Percentiles rank a stretch among this genome's conserved stretches.
Conservation (phyloP, 1,139 yeast species). For the Barnettozyma hawaiiensis region DNA sequence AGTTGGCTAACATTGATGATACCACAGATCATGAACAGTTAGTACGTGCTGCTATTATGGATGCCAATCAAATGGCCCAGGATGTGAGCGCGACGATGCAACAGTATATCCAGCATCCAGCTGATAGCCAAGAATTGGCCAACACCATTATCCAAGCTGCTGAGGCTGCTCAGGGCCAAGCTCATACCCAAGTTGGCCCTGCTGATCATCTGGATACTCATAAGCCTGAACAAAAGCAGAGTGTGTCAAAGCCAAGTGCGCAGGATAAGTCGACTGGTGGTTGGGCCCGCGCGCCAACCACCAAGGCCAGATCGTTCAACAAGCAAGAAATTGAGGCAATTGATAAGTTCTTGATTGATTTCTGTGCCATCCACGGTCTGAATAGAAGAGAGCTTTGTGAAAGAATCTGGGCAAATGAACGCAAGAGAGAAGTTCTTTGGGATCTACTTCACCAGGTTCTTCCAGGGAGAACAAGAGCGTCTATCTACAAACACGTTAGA, state of each 20-base stretch:
- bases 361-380: slow-evolving; percentile 55
- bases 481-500: slow-evolving; percentile 86
- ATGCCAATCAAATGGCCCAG: slow-evolving; percentile 55
- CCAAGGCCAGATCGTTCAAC: slow-evolving; percentile 46
- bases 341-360: slow-evolving; percentile 65
- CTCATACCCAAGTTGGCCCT: slow-evolving; percentile 6
- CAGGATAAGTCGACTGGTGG: slow-evolving; percentile 13
- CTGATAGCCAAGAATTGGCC: slow-evolving; percentile 16
- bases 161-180: slow-evolving; percentile 14
- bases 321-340: slow-evolving; percentile 63
- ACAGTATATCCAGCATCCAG: slow-evolving; percentile 31
- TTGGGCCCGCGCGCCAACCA: slow-evolving; percentile 19
- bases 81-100: slow-evolving; percentile 46
- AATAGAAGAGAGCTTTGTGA: slow-evolving; percentile 66
- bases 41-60: slow-evolving; percentile 63
- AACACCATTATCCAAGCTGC: slow-evolving; percentile 21
- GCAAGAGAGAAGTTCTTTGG: slow-evolving; percentile 88
- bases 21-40: slow-evolving; percentile 48
- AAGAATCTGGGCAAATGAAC: slow-evolving; percentile 81
- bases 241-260: slow-evolving; percentile 29
- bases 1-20: slow-evolving; percentile 45
- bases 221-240: slow-evolving; percentile 25
- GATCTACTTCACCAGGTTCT: slow-evolving; percentile 68
- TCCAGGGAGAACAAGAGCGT: slow-evolving; percentile 81
- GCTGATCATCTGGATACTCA: slow-evolving; percentile 15